A percentile compares a stretch with the other conserved stretches of the same genome.
phyloP scores from a whole-genome alignment of 2,329 filamentous ascomycete genomes.

The Ceratocystis ficicola region DNA sequence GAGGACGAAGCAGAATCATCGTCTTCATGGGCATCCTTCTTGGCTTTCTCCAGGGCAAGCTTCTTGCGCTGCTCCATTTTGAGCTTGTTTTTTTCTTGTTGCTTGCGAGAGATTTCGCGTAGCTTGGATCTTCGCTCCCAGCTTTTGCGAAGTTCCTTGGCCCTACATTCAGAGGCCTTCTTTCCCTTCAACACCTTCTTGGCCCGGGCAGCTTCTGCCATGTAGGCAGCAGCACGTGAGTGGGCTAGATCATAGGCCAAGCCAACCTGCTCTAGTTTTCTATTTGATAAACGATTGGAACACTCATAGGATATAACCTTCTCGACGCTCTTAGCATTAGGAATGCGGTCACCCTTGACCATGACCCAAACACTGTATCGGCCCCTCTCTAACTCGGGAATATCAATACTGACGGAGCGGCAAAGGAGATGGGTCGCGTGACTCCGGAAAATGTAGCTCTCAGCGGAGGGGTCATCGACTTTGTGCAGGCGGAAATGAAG shows the following conservation, averaged over 20 bases:
- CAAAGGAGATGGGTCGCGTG: conserved; percentile 48
- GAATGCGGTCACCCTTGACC: conserved; percentile 40
- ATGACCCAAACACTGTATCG: conserved; percentile 47
- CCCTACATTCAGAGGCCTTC: conserved; percentile 38
- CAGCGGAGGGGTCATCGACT: conserved; percentile 33
- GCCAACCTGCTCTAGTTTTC: conserved; percentile 47
- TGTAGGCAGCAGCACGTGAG: conserved; percentile 42
- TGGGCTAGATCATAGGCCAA: conserved; percentile 49
- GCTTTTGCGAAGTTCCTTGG: conserved; percentile 36
- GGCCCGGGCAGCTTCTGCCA: conserved; percentile 40
- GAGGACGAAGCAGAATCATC: conserved; percentile 13
- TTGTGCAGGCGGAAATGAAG: conserved; percentile 42
- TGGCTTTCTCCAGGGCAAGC: conserved; percentile 24
- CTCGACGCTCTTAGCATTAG: conserved; percentile 37
- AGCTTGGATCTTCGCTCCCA: conserved; percentile 40
- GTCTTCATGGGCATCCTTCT: conserved; percentile 26
- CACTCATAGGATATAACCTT: conserved; percentile 45
- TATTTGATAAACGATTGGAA: conserved; percentile 35
- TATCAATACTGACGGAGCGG: conserved; percentile 47
- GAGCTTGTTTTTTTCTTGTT: conserved; percentile 32
- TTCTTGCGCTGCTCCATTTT: conserved; percentile 27
- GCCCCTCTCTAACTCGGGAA: conserved; percentile 43
- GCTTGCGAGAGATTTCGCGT: conserved; percentile 33
- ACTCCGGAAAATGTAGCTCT: conserved; percentile 49
- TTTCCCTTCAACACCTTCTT: conserved; percentile 39